A percentile compares a stretch with the other conserved stretches of the same genome.
Conservation (phyloP, 164 flowering plant genomes). For the Cinnamomum chago region DNA sequence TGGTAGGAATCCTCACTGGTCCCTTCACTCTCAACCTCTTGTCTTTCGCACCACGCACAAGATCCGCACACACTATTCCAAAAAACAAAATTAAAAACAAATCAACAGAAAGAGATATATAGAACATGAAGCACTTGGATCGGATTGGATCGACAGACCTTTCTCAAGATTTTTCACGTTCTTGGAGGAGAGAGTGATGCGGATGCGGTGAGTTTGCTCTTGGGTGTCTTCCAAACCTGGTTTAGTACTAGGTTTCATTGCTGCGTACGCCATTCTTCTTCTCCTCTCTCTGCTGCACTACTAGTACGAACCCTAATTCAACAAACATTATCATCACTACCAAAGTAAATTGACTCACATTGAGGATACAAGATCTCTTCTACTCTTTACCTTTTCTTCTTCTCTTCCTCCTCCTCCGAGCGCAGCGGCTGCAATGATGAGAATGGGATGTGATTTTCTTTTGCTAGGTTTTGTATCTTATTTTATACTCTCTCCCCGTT, state of each 20-base stretch:
- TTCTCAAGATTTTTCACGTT: conserved; percentile 45
- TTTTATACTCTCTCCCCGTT: too few relatives aligned
- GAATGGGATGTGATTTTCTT: too few relatives aligned
- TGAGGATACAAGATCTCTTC: too few relatives aligned
- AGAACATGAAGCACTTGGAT: background rate
- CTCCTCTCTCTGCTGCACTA: background rate
- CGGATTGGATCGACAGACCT: conserved; percentile 11
- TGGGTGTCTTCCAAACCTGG: conserved; percentile 34
- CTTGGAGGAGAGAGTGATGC: conserved; percentile 45
- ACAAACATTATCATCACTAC: too few relatives aligned
- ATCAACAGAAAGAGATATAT: background rate
- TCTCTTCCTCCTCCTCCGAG: too few relatives aligned
- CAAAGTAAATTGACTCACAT: too few relatives aligned
- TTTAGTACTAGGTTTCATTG: conserved; percentile 27
- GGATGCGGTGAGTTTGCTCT: conserved; percentile 32
- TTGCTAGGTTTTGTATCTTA: too few relatives aligned
- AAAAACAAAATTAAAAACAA: background rate
- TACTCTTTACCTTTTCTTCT: too few relatives aligned
- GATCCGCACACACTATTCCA: conserved; percentile 61
- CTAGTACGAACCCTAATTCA: too few relatives aligned
- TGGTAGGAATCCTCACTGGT: conserved; percentile 95
- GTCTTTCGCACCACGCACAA: conserved; percentile 92
- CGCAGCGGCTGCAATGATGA: too few relatives aligned
- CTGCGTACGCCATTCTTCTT: conserved; percentile 15
- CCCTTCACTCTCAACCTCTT: conserved; percentile 83